Base-by-base conservation (phyloP, 306 rosid genomes). In the Prunus mongolica region DNA sequence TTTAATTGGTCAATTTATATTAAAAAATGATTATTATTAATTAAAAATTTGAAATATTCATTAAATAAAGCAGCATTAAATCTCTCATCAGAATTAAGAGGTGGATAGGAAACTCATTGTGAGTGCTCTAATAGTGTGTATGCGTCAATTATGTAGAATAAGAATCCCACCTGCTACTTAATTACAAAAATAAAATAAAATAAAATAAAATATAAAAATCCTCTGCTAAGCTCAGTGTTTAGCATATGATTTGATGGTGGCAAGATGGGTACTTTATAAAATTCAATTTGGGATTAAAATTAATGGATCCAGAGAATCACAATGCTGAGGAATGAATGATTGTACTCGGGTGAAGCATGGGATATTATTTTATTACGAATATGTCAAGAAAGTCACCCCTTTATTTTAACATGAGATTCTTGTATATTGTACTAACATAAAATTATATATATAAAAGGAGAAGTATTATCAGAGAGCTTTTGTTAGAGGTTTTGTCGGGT, bases 201-300 rank as follows among this genome's bases (percentile, higher is more conserved):
- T 56, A 56, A 20, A 69, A 24, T 13, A 69, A 72, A 46, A 22
- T 22, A 52, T 16, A 13, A 45, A 67, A 70, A 20, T 3, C 62
- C 28, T 41, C 24, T 15, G 12, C 46, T 5, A 13, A 46, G 52
- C 16, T 6, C 44, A 67, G 47, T 67, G 50, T 74, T 70, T 77
- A 62, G 41, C 84, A 80, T 86, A 86, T 87, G 88, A 76, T 68
- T 69, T 72, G 81, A 61, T 81, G 87, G 77, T 61, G 80, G 78
- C 80, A 74, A 79, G 28, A 72, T 72, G 76, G 71, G 5, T 10
- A 22, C 7, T 1, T 38, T 38, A 19, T 51, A 20, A 15, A 60
- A 57, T 7, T 45, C 41, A 46, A 22, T 73, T 79, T 71, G 18
- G 30, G 51, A 64, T 12, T 67, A 67, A 60, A 60, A 8, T 34